Base-by-base conservation (phyloP, 495 filamentous ascomycete genomes). In the Neurospora discreta region DNA sequence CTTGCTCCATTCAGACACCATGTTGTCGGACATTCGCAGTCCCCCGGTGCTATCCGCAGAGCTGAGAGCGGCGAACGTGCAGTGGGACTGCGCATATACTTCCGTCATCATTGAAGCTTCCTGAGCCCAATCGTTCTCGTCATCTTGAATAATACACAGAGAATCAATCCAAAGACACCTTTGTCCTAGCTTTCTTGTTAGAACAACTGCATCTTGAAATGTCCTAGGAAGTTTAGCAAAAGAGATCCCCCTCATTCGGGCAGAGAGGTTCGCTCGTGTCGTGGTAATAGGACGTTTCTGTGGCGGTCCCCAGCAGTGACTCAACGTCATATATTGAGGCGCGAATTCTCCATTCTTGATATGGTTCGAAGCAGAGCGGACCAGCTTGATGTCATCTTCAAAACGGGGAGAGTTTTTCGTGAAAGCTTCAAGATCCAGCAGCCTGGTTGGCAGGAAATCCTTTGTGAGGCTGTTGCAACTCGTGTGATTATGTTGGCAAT, bases 81-180 rank as follows among this genome's bases (percentile, higher is more conserved):
- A 18, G 23, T 70, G 68, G 0, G 80, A 71, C 41, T 80, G 71
- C 13, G 44, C 26, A 71, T 80, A 81, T 42, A 81, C 73, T 11
- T 70, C 7, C 1, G 71, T 75, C 79, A 81, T 81, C 11, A 38
- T 58, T 5, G 58, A 40, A 1, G 78, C 73, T 67, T 82, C 79
- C 0, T 13, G 46, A n/a, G 72, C 70, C 80, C 78, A 81, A 18
- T 82, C 81, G 2, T 74, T 69, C 1, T 43, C 36, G 11, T 73
- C 70, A 33, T 81, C 79, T 69, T 81, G 80, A 68, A 81, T 73
- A 2, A 82, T 81, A 44, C 80, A 82, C 1, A 82, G 72, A 30
- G 74, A 74, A 42, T 82, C 79, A 16, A 82, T 79, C 79, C 81
- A 82, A 18, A 82, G 68, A 69, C 78, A 82, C 42, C 71, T 70